phyloP scores from a whole-genome alignment of 192 early-diverging fungal genomes.

The Entomortierella parvispora region DNA sequence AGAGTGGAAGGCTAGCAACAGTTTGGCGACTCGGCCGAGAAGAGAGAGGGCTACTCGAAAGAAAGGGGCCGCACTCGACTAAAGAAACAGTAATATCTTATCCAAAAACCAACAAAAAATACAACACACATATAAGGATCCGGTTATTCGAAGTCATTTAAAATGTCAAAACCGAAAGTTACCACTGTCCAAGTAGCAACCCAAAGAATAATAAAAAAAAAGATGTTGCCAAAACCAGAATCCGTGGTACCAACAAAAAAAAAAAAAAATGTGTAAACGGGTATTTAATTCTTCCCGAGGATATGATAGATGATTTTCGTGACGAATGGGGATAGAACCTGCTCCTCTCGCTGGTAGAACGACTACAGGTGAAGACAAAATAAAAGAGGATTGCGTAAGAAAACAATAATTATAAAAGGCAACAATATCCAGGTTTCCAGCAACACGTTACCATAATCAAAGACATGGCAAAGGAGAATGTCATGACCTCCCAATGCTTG shows the following conservation, averaged over 20 bases:
- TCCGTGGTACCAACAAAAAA: no score
- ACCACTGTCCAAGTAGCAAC: no score
- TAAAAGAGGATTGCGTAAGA: conserved; percentile 2
- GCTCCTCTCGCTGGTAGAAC: conserved; percentile 68
- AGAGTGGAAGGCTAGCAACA: conserved; percentile 58
- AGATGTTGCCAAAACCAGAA: no score
- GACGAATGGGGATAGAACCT: conserved; percentile 64
- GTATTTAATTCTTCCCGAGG: conserved; percentile 20
- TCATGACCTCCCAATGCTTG: conserved; percentile 70
- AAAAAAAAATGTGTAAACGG: neutral
- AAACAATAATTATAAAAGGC: neutral
- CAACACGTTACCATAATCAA: conserved; percentile 74
- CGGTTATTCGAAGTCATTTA: no score
- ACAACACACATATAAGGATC: no score
- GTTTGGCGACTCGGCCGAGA: conserved; percentile 55
- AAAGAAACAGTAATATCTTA: no score
- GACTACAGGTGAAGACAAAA: conserved; percentile 40
- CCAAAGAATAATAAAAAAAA: no score
- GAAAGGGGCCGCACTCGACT: no score
- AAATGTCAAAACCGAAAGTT: no score
- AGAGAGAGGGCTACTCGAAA: conserved; percentile 46
- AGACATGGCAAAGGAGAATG: conserved; percentile 71
- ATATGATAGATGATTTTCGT: conserved; percentile 45
- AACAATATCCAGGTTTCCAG: neutral
- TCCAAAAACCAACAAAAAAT: no score